Evolutionary conservation across 495 filamentous ascomycete genomes (phyloP), one percentile per base, ranked within the genome.

Genomic region (Glarea lozoyensis): DNA sequence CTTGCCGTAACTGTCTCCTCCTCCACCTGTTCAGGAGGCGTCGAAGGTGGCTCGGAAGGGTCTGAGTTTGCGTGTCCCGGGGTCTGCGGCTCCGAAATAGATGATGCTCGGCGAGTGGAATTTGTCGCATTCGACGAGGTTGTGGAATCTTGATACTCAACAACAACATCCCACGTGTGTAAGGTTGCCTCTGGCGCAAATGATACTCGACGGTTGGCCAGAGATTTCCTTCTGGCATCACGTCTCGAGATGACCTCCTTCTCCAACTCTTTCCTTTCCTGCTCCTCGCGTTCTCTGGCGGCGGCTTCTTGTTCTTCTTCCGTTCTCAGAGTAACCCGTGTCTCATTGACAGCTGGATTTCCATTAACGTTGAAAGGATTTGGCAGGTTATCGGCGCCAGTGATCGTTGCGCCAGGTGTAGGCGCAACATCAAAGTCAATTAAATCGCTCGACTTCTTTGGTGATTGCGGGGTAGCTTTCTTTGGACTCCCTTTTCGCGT

Each of bases 131-230:
- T 73, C 23, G 85, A 88, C 3, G 88, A 93, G 11, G 83, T 85
- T 0, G 87, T 93, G 23, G 84, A 85, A 55, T 94, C 88, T 46
- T 87, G 86, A 46, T 80, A 75, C 42, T 90, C 82, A 52, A 97
- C 90, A 2, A 94, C 76, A 40, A 95, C 89, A 56, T 96, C 88
- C 78, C 94, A 99, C 2, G 92, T 99, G 58, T 99, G 92, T 23
- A 99, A 67, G 7, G 92, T 99, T 11, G 92, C 92, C 62, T 99
- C 92, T 1, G 92, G 92, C 4, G 92, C 92, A 57, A 99, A 99
- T 0, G 90, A 96, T 29, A 99, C 92, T 45, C 92, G 79, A 54
- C 93, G 84, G 61, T 92, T 90, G 23, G 86, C 88, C 47, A 94
- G 74, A 1, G 89, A 96, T 54, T 95, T 96, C 31, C 92, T 74